Conservation (phyloP, 257 asterid species). For the Avicennia marina region DNA sequence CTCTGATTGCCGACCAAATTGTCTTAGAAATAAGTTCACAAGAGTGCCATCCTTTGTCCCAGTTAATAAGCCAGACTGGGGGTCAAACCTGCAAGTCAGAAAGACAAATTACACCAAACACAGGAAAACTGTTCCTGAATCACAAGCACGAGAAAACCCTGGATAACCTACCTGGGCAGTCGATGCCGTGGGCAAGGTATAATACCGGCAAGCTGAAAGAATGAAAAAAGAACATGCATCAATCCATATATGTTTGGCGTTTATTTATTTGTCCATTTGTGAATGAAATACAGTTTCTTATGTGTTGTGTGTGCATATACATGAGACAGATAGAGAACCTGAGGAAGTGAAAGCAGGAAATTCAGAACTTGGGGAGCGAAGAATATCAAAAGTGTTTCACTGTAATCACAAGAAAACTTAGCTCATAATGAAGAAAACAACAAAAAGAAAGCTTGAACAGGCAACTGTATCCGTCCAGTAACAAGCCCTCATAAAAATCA, state of each 20-base stretch:
- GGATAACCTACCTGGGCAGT: slow-evolving; percentile 59
- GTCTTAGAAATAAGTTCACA: slow-evolving; percentile 72
- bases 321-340: slow-evolving; percentile 39
- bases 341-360: slow-evolving; percentile 89
- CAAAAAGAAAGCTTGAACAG: too few species aligned
- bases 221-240: not conserved
- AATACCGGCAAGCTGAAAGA: slow-evolving; percentile 72
- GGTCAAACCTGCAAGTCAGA: slow-evolving; percentile 59
- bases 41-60: slow-evolving; percentile 93
- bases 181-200: slow-evolving; percentile 90
- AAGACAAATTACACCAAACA: not conserved
- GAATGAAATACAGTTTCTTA: too few species aligned
- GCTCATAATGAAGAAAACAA: too few species aligned
- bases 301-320: not conserved
- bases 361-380: slow-evolving; percentile 88
- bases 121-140: not conserved
- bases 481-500: too few species aligned
- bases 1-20: slow-evolving; percentile 71
- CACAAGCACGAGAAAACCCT: not conserved
- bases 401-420: slow-evolving; percentile 25
- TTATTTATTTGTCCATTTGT: too few species aligned
- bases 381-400: slow-evolving; percentile 90
- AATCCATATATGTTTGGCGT: not conserved
- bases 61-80: slow-evolving; percentile 67
- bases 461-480: too few species aligned